Evolutionary conservation across 768 basidiomycete genomes (phyloP).

Genomic region (Strobilomyces echinocephalus): DNA sequence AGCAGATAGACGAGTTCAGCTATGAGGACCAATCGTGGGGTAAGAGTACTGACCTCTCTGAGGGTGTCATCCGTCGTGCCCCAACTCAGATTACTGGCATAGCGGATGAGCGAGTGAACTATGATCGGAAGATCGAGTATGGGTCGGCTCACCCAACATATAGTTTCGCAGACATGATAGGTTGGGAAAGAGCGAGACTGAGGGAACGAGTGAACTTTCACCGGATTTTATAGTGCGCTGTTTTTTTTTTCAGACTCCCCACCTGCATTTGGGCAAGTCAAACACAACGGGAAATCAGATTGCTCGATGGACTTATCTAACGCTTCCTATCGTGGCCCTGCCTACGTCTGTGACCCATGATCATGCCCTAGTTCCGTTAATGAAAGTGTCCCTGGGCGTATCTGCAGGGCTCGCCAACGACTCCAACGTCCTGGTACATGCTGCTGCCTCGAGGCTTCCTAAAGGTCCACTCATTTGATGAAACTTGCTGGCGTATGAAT

Average conservation of each 20-base stretch:
- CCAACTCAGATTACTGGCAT: constrained; percentile 32
- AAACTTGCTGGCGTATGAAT: background rate
- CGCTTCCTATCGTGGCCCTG: background rate
- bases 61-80: constrained; percentile 27
- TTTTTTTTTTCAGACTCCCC: constrained; percentile 32
- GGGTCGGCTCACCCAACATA: constrained; percentile 29
- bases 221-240: constrained; percentile 26
- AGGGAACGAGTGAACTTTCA: constrained; percentile 14
- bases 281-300: constrained; percentile 12
- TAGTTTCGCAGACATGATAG: constrained; percentile 29
- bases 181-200: constrained; percentile 13
- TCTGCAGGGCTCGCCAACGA: background rate
- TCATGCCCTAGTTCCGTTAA: background rate
- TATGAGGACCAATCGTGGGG: background rate
- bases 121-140: background rate
- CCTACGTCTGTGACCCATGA: no score
- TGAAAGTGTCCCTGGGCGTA: background rate
- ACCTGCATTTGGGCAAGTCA: constrained; percentile 23
- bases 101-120: background rate
- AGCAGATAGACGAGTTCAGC: constrained; percentile 8
- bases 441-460: constrained; percentile 11
- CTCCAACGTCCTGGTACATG: background rate
- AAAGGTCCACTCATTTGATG: constrained; percentile 1
- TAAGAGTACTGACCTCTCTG: constrained; percentile 18
- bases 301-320: constrained; percentile 9